Evolutionary conservation across 2,329 filamentous ascomycete genomes (phyloP), one percentile per base, ranked within the genome.

Genomic region (Neofusicoccum umdonicola): DNA sequence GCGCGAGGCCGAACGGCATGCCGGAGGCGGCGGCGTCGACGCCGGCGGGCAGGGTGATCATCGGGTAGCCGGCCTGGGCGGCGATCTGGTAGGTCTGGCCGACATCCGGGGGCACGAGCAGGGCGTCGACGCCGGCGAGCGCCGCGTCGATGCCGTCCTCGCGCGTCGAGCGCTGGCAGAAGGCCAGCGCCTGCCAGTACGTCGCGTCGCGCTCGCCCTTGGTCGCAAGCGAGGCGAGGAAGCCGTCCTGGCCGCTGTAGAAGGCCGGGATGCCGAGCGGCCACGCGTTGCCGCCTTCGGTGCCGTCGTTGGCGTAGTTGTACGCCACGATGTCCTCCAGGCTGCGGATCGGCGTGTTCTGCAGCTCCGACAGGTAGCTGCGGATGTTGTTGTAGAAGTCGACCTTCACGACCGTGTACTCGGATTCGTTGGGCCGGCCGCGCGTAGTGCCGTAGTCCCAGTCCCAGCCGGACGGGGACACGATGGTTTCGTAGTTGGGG

Each of bases 1-100:
- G 63, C 35, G 73, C 78, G 5, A 82, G 66, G 0, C 80, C 80
- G 66, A 78, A 82, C 4, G 80, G 80, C 77, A 82, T 80, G 1
- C 78, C 78, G 3, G 69, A 78, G 5, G 73, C 27, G 27, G 4
- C 76, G 8, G 19, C 11, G 1, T 75, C 68, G 5, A 86, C 78
- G 1, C 87, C 87, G 0, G 83, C 87, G 0, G 90, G 90, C 1
- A 93, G 72, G 0, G 89, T 91, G 58, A 92, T 81, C 71, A 90
- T 83, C 0, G 90, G 90, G 71, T 92, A 93, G 0, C 90, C 89
- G 7, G 90, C 90, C 76, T 92, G 89, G 0, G 90, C 90, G 0
- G 89, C 87, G 66, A 91, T 85, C 75, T 91, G 87, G 67, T 87
- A 87, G 3, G 85, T 85, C 73, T 90, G 88, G 0, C 84, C 89